Conservation (phyloP, 73 alveolate species). For the Paramecium octaurelia region DNA sequence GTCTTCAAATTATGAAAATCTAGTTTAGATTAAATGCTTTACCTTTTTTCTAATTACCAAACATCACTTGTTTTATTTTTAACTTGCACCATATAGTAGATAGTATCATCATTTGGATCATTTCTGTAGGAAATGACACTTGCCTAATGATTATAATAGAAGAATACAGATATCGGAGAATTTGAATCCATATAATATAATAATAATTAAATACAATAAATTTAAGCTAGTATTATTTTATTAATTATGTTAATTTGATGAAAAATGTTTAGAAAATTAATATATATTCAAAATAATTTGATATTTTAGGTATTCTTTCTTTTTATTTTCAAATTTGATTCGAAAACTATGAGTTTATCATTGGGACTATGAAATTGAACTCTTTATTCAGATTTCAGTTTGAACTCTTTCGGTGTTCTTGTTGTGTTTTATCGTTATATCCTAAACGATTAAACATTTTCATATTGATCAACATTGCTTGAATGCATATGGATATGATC, state of each 20-base stretch:
- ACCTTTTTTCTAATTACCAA: constrained; percentile 46
- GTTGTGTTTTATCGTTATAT: not conserved
- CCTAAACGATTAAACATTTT: not conserved
- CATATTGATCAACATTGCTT: not conserved
- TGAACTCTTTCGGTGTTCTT: not conserved
- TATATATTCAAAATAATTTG: not conserved
- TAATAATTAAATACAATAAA: not conserved
- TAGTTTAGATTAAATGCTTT: not conserved
- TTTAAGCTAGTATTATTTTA: not conserved
- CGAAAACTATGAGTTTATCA: not conserved
- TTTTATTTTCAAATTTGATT: not conserved
- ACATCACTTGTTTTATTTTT: not conserved
- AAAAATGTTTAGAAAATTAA: not conserved
- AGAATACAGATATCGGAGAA: not conserved
- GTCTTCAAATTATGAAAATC: constrained; percentile 57
- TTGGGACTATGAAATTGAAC: not conserved
- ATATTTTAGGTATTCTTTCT: not conserved
- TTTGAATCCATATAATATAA: not conserved
- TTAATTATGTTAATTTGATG: too few relatives aligned
- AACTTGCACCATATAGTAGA: not conserved
- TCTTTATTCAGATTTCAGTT: not conserved
- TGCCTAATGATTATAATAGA: not conserved
- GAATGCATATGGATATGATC: not conserved
- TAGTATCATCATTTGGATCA: constrained; percentile 21
- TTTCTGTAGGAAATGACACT: not conserved